Evolutionary conservation across 31 red algal species (phyloP), one percentile per base, ranked within the genome.

Genomic region (Odonthalia washingtoniensis): DNA sequence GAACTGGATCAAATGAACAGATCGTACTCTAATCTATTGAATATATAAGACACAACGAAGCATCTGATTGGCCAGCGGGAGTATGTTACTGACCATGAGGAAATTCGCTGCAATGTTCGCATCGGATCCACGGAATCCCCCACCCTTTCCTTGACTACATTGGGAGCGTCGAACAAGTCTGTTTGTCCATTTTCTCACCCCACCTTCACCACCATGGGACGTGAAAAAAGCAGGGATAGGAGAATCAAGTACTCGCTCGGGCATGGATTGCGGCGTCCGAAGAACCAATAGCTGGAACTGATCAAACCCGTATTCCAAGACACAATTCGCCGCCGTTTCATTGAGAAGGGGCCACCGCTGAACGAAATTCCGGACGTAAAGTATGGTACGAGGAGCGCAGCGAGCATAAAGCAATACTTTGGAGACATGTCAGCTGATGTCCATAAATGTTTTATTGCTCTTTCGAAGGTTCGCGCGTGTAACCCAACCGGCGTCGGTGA

Each of bases 191-290:
- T 77, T 33, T 40, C 40, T 18, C n/a, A n/a, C n/a, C n/a, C 74
- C 39, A 46, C 6, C 74, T 12, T 16, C 40, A 9, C 6, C 66
- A 70, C 38, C 28, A 83, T 83, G 80, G 60, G 80, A n/a, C 63
- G 60, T 40, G 57, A 34, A 21, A 83, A 83, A 44, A 83, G 41
- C 61, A 69, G 80, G 80, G 62, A 67, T 83, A 83, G 70, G 60
- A 83, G 62, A 83, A 83, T 44, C 18, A 40, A 27, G 80, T 69
- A 28, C 80, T 83, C 41, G 80, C 80, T 83, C 80, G 80, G 28
- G 80, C 53, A 69, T 83, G 80, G 80, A 66, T 83, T 33, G 53
- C 62, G 39, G 63, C 63, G 26, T 83, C 80, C 14, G 80, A 83
- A 69, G 4, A 83, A 69, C 60, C 80, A 31, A 40, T 69, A 69